A percentile compares a stretch with the other conserved stretches of the same genome.
phyloP scores from a whole-genome alignment of 2,329 filamentous ascomycete species.

The Botrytis fragariae region DNA sequence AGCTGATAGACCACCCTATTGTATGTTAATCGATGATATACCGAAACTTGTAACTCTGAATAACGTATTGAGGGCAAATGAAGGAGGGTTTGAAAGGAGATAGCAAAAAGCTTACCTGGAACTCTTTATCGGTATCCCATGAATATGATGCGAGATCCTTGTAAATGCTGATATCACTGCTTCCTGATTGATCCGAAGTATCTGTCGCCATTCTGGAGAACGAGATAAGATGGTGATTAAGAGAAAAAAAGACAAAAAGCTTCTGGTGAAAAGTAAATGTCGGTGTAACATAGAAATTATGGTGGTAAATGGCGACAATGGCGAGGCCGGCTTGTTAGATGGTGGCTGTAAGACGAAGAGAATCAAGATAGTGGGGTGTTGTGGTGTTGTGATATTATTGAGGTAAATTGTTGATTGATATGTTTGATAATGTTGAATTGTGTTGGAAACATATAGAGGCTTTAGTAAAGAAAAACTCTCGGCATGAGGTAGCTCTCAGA shows the following conservation, averaged over 20 bases:
- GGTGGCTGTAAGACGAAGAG: background rate
- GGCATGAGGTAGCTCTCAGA: background rate
- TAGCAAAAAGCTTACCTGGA: slow-evolving; percentile 50
- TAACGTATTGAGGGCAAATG: no score
- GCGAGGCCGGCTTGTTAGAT: background rate
- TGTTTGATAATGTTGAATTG: background rate
- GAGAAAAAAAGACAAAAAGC: background rate
- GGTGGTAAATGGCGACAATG: background rate
- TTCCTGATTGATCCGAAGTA: background rate
- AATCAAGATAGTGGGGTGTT: background rate
- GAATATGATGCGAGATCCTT: slow-evolving; percentile 62
- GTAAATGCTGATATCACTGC: slow-evolving; percentile 45
- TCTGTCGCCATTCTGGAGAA: slow-evolving; percentile 8
- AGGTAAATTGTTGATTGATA: no score
- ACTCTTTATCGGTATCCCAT: slow-evolving; percentile 66
- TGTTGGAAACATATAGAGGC: background rate
- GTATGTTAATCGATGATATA: slow-evolving; percentile 1
- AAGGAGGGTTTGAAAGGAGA: background rate
- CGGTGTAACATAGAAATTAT: background rate
- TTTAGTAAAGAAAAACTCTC: background rate
- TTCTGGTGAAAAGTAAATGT: no score
- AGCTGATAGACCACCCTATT: slow-evolving; percentile 57
- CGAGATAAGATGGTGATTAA: background rate
- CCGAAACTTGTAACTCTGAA: background rate
- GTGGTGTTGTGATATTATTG: background rate